These are phyloP conservation scores for Sarcomyxa edulis DNA, from an alignment of 768 basidiomycete genomes.

Conservation along the genomic window DNA sequence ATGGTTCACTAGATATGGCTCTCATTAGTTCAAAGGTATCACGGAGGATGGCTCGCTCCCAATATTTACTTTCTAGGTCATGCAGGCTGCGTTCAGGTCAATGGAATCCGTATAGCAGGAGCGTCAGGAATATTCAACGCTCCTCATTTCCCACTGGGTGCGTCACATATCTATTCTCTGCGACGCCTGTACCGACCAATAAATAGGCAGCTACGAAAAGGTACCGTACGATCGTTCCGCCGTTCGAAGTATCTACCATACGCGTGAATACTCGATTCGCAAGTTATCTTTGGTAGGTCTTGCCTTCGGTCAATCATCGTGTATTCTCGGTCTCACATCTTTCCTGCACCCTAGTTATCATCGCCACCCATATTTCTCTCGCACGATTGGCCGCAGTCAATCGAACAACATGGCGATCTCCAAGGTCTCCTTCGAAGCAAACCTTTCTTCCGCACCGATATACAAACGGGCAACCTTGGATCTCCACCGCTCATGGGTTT, in stretches of 20 bases:
- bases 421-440: constrained; percentile 64
- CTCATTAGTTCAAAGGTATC: constrained; percentile 51
- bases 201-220: constrained; percentile 70
- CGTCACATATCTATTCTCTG: constrained; percentile 7
- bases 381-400: constrained; percentile 92
- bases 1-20: neutral
- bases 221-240: constrained; percentile 73
- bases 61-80: constrained; percentile 96
- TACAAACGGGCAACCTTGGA: constrained; percentile 63
- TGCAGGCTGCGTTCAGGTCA: constrained; percentile 83
- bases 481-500: constrained; percentile 84
- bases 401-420: constrained; percentile 78
- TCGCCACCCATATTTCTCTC: constrained; percentile 79
- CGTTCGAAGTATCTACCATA: constrained; percentile 86
- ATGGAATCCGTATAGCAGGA: constrained; percentile 85
- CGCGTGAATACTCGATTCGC: constrained; percentile 78
- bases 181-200: neutral
- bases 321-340: constrained; percentile 10
- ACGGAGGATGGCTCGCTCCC: constrained; percentile 95
- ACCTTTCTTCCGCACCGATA: constrained; percentile 70
- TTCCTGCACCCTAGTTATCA: constrained; percentile 40
- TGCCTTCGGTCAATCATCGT: neutral
- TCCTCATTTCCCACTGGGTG: constrained; percentile 69
- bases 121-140: constrained; percentile 88
- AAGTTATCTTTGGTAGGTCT: constrained; percentile 65